Evolutionary conservation across 495 filamentous ascomycete genomes (phyloP).

Genomic region (Neurospora intermedia): DNA sequence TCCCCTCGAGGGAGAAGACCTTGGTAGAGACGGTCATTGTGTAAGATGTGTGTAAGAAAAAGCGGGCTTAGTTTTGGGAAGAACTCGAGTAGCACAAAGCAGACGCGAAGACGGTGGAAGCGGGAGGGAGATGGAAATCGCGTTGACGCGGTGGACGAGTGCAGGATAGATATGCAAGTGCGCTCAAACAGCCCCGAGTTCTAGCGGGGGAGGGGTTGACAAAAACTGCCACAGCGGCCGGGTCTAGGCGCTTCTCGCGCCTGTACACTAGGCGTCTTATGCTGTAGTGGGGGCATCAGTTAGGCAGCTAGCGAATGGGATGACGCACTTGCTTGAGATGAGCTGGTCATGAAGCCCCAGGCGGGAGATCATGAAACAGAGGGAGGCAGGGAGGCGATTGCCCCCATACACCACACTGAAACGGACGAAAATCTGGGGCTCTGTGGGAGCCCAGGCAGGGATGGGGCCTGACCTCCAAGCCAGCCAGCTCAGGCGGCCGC

Average conservation of each 20-base stretch:
- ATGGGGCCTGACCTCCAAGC: neutral
- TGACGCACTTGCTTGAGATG: neutral
- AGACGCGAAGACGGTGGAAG: neutral
- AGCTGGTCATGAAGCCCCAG: neutral
- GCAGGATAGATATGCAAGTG: slow-evolving; percentile 4
- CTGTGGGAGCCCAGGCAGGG: neutral
- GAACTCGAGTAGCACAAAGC: neutral
- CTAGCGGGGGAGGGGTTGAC: slow-evolving; percentile 25
- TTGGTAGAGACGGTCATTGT: slow-evolving; percentile 43
- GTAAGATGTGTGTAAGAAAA: neutral
- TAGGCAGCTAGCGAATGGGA: neutral
- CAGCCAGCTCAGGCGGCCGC: neutral
- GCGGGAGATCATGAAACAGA: neutral
- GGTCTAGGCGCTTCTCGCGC: neutral
- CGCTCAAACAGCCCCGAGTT: neutral
- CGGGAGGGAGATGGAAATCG: neutral
- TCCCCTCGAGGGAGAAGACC: slow-evolving; percentile 83
- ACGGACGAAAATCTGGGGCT: neutral
- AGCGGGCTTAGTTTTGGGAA: neutral
- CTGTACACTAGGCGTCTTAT: neutral
- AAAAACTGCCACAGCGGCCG: slow-evolving; percentile 2
- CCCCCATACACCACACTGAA: neutral
- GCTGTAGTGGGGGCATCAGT: neutral
- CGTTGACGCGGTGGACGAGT: neutral
- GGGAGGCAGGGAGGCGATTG: neutral